These are phyloP conservation scores for Prunus davidiana DNA, from an alignment of 306 rosid genomes.

Conservation along the genomic window DNA sequence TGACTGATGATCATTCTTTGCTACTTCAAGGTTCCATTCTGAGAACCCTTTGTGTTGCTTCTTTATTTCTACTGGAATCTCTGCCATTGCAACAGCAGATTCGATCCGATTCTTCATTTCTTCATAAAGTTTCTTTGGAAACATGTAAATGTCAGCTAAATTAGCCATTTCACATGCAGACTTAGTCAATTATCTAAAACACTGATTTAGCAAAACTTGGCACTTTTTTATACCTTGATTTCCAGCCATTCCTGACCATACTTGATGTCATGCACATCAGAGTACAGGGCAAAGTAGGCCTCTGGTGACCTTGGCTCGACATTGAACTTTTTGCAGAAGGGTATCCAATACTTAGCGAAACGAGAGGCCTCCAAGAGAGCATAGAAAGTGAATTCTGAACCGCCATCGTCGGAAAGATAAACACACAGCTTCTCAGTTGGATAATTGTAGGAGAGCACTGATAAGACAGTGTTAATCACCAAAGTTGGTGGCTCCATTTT, in stretches of 20 bases:
- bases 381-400: slow-evolving; percentile 59
- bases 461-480: slow-evolving; percentile 64
- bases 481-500: slow-evolving; percentile 59
- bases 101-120: slow-evolving; percentile 62
- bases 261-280: background rate
- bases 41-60: slow-evolving; percentile 43
- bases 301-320: slow-evolving; percentile 56
- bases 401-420: slow-evolving; percentile 74
- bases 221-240: slow-evolving; percentile 36
- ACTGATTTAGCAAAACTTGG: too few relatives aligned
- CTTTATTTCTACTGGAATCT: slow-evolving; percentile 39
- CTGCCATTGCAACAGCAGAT: slow-evolving; percentile 27
- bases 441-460: slow-evolving; percentile 51
- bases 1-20: slow-evolving; percentile 60
- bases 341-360: slow-evolving; percentile 61
- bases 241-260: slow-evolving; percentile 26
- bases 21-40: slow-evolving; percentile 49
- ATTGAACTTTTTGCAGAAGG: slow-evolving; percentile 55
- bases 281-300: slow-evolving; percentile 45
- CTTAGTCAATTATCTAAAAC: background rate
- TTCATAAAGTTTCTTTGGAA: slow-evolving; percentile 51
- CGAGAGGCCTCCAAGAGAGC: slow-evolving; percentile 55
- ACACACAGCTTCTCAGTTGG: slow-evolving; percentile 54
- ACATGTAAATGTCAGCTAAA: background rate
- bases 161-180: background rate